A percentile compares a stretch with the other conserved stretches of the same genome.
These are phyloP conservation scores for Chalaropsis ovoidea DNA, from an alignment of 2,329 filamentous ascomycete genomes.

Conservation along the genomic window DNA sequence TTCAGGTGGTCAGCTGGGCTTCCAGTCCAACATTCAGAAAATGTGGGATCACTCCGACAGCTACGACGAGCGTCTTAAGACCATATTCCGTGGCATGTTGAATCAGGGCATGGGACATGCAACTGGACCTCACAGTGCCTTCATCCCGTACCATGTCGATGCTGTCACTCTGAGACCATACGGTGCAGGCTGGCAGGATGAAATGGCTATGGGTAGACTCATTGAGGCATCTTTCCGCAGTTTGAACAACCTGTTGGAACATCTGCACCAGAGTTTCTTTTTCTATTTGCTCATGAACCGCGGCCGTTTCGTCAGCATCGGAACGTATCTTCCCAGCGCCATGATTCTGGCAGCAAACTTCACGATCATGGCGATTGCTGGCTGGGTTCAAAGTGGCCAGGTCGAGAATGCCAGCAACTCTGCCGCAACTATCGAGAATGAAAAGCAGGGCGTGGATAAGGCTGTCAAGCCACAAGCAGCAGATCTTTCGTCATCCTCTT, in stretches of 20 bases:
- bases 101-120: slow-evolving; percentile 83
- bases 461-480: neutral
- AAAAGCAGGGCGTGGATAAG: slow-evolving; percentile 28
- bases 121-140: slow-evolving; percentile 83
- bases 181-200: slow-evolving; percentile 92
- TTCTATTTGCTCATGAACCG: slow-evolving; percentile 92
- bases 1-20: slow-evolving; percentile 83
- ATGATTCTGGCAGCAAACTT: slow-evolving; percentile 94
- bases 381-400: slow-evolving; percentile 85
- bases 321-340: slow-evolving; percentile 92
- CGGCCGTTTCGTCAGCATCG: slow-evolving; percentile 92
- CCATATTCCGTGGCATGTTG: slow-evolving; percentile 86
- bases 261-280: slow-evolving; percentile 98
- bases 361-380: slow-evolving; percentile 82
- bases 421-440: neutral
- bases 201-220: slow-evolving; percentile 85
- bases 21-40: slow-evolving; percentile 70
- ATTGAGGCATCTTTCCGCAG: slow-evolving; percentile 87
- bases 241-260: slow-evolving; percentile 91
- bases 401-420: slow-evolving; percentile 1
- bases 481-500: neutral
- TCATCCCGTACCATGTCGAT: slow-evolving; percentile 96
- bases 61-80: slow-evolving; percentile 72
- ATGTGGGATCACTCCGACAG: slow-evolving; percentile 74
- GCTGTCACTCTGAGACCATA: slow-evolving; percentile 87